Percentiles rank a stretch among this genome's conserved stretches.
phyloP scores from a whole-genome alignment of 192 early-diverging fungal genomes.

The Phlyctochytrium planicorne region DNA sequence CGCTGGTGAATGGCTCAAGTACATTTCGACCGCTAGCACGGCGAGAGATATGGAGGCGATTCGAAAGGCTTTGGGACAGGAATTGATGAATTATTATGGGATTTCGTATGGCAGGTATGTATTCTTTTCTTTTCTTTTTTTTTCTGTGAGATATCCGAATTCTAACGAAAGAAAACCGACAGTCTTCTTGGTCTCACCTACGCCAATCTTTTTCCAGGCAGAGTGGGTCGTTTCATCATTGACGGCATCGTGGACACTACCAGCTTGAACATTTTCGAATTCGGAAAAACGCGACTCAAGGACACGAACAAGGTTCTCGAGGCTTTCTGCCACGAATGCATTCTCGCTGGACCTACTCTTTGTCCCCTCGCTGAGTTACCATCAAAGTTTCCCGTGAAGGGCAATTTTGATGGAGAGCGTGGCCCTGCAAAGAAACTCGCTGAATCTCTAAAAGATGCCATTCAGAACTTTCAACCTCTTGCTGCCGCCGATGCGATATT shows the following conservation, averaged over 20 bases:
- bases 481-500: background rate
- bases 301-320: constrained; percentile 3
- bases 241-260: constrained; percentile 39
- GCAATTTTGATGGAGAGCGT: too few relatives aligned
- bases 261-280: background rate
- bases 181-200: constrained; percentile 44
- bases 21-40: constrained; percentile 41
- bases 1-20: constrained; percentile 27
- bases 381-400: background rate
- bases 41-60: constrained; percentile 48
- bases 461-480: too few relatives aligned
- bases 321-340: constrained; percentile 7
- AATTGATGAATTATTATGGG: constrained; percentile 42
- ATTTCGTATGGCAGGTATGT: constrained; percentile 40
- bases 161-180: too few relatives aligned
- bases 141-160: constrained; percentile 3
- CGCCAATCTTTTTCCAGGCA: constrained; percentile 50
- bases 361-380: constrained; percentile 22
- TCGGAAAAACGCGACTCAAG: constrained; percentile 5
- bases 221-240: constrained; percentile 39
- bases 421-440: constrained; percentile 18
- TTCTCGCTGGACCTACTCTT: constrained; percentile 25
- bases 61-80: constrained; percentile 33
- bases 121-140: background rate
- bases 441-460: too few relatives aligned